phyloP scores from a whole-genome alignment of 169 alveolate genomes.

The Plasmodium coatneyi region DNA sequence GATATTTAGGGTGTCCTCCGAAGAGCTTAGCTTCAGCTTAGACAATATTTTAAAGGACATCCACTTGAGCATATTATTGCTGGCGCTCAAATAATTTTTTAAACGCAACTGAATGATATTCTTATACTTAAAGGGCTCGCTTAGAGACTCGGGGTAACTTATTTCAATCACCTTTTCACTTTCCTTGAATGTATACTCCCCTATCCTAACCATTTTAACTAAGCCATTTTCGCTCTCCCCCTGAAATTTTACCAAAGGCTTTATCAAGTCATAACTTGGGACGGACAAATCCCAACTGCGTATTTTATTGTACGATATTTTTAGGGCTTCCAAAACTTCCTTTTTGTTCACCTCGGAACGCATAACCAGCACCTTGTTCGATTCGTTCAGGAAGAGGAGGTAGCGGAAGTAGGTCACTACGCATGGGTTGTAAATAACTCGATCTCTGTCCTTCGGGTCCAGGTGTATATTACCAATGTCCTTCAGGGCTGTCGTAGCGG shows the following conservation, averaged over 20 bases:
- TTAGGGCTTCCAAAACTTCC: slow-evolving; percentile 46
- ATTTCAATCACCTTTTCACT: slow-evolving; percentile 29
- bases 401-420: slow-evolving; percentile 63
- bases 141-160: slow-evolving; percentile 28
- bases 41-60: slow-evolving; percentile 38
- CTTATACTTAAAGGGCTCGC: slow-evolving; percentile 27
- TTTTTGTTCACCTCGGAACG: slow-evolving; percentile 59
- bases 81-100: slow-evolving; percentile 43
- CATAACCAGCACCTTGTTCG: slow-evolving; percentile 42
- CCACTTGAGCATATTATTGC: slow-evolving; percentile 57
- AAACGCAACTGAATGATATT: slow-evolving; percentile 35
- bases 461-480: slow-evolving; percentile 67
- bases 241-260: slow-evolving; percentile 33
- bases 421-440: slow-evolving; percentile 63
- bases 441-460: slow-evolving; percentile 67
- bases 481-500: slow-evolving; percentile 10
- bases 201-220: slow-evolving; percentile 51
- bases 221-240: slow-evolving; percentile 16
- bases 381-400: slow-evolving; percentile 34
- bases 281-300: slow-evolving; percentile 30
- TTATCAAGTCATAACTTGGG: slow-evolving; percentile 15
- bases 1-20: slow-evolving; percentile 51
- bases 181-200: slow-evolving; percentile 31
- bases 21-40: slow-evolving; percentile 12
- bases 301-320: slow-evolving; percentile 21